phyloP scores from a whole-genome alignment of 2,329 filamentous ascomycete genomes.

The Rutstroemia sp. region DNA sequence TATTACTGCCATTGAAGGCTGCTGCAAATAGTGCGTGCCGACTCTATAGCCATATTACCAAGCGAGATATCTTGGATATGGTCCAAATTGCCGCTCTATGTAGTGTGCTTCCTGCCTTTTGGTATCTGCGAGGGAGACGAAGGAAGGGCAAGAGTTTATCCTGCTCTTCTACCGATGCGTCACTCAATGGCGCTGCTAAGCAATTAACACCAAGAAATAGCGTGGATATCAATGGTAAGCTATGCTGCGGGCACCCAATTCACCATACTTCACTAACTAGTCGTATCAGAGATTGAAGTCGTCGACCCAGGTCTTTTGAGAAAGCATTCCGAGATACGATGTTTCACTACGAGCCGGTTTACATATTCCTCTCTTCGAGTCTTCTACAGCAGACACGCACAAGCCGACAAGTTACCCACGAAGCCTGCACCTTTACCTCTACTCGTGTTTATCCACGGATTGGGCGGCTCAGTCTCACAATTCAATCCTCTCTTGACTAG shows the following conservation, averaged over 20 bases:
- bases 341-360: conserved; percentile 61
- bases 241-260: background rate
- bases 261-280: conserved; percentile 6
- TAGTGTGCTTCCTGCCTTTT: conserved; percentile 19
- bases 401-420: conserved; percentile 71
- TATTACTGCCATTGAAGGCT: conserved; percentile 9
- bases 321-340: conserved; percentile 63
- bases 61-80: conserved; percentile 19
- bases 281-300: conserved; percentile 20
- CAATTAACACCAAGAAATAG: conserved; percentile 6
- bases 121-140: conserved; percentile 16
- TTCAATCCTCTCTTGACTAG: conserved; percentile 77
- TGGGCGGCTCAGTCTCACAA: conserved; percentile 87
- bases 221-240: conserved; percentile 19
- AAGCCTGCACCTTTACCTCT: conserved; percentile 70
- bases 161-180: conserved; percentile 13
- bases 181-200: background rate
- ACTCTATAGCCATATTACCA: conserved; percentile 13
- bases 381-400: conserved; percentile 76
- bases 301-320: conserved; percentile 70
- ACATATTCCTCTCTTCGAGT: conserved; percentile 72
- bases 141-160: conserved; percentile 14
- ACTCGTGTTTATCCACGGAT: conserved; percentile 83
- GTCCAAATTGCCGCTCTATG: conserved; percentile 18
- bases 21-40: conserved; percentile 14